Evolutionary conservation across 768 basidiomycete species (phyloP).

Genomic region (Calocybe indica): DNA sequence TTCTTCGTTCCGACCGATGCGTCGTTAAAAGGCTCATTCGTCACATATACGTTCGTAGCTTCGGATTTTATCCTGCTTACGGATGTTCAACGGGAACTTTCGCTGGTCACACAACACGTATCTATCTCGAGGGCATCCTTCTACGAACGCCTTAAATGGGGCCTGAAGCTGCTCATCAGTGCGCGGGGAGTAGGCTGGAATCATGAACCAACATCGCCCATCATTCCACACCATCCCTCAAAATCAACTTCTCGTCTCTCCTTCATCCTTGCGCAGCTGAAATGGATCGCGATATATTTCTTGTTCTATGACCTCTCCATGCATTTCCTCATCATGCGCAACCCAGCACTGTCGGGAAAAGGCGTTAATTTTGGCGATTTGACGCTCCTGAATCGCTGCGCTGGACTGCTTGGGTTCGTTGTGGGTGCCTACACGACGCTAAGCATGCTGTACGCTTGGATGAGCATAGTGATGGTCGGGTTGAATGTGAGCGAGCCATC

Average conservation of each 20-base stretch:
- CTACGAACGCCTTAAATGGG: constrained; percentile 14
- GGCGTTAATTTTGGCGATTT: constrained; percentile 10
- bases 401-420: constrained; percentile 7
- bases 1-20: neutral
- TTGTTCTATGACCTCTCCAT: constrained; percentile 16
- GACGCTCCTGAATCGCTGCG: constrained; percentile 1
- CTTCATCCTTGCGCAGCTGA: constrained; percentile 16
- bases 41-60: neutral
- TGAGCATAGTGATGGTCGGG: constrained; percentile 10
- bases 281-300: constrained; percentile 5
- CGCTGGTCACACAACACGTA: neutral
- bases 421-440: constrained; percentile 2
- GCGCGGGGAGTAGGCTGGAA: constrained; percentile 23
- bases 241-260: constrained; percentile 5
- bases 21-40: too few species aligned
- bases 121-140: neutral
- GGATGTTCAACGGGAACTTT: neutral
- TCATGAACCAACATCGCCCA: constrained; percentile 15
- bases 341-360: constrained; percentile 9
- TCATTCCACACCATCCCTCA: constrained; percentile 12
- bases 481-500: constrained; percentile 15
- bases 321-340: constrained; percentile 10
- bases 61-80: constrained; percentile 1
- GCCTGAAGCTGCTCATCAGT: constrained; percentile 11
- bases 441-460: neutral